Base-by-base conservation (phyloP, 2,329 filamentous ascomycete genomes). In the Rhinocladiella mackenziei region DNA sequence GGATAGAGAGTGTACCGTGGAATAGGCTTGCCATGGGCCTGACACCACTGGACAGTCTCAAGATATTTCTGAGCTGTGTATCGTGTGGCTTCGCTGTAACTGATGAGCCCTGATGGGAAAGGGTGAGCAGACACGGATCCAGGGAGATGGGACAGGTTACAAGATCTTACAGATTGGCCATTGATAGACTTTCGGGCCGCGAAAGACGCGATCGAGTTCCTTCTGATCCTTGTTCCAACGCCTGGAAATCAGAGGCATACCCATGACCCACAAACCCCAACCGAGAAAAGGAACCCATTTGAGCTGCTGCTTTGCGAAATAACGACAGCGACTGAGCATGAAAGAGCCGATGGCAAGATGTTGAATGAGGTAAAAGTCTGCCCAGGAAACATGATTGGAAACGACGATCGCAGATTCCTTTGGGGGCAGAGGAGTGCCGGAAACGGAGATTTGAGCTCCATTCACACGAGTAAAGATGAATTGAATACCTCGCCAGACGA, bases 321-420 rank as follows among this genome's bases (percentile, higher is more conserved):
- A 82, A 19, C 77, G 72, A 56, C 75, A 80, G 38, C 75, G 68
- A n/a, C 74, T 68, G 5, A 82, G 69, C 80, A 83, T 83, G 42
- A 69, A 70, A 9, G 73, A 63, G 30, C 65, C 65, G 35, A 72
- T 55, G 10, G 78, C 78, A 30, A 80, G 61, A 26, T 72, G 71
- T 61, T 83, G 77, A 51, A 81, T 76, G 68, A 81, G 73, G 65
- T 80, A 83, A 58, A 83, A 81, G 60, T 82, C 78, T 44, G 71
- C 68, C 78, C 78, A 82, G 39, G 69, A 70, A 28, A 80, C 72
- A 61, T 81, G 78, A 58, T 82, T 80, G 41, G 72, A 66, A 40
- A 82, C 64, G 22, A 82, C 74, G 40, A 83, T 73, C 41, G 77
- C 78, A 18, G 73, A 78, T 61, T 83, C 78, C n/a, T 67, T 68